phyloP scores from a whole-genome alignment of 768 basidiomycete genomes.

The Clavaria fumosa region DNA sequence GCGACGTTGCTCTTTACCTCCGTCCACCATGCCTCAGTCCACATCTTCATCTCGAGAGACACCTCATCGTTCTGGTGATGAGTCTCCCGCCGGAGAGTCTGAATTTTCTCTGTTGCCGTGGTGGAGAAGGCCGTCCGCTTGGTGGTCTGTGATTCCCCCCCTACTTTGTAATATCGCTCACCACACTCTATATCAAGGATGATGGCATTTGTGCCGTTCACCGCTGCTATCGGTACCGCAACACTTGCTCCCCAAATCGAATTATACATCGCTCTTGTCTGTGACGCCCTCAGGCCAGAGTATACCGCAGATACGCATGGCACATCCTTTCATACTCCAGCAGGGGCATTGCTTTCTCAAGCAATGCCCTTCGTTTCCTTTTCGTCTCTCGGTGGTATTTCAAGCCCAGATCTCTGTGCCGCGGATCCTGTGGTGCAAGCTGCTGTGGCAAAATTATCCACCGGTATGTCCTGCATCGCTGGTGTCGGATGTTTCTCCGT shows the following conservation, averaged over 20 bases:
- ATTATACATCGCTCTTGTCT: slow-evolving; percentile 59
- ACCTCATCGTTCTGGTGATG: too few relatives aligned
- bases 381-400: slow-evolving; percentile 8
- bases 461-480: slow-evolving; percentile 28
- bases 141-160: slow-evolving; percentile 36
- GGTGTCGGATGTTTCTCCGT: not conserved
- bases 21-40: too few relatives aligned
- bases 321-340: too few relatives aligned
- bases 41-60: too few relatives aligned
- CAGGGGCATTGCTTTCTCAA: not conserved
- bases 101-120: too few relatives aligned
- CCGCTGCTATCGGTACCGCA: slow-evolving; percentile 37
- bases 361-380: slow-evolving; percentile 2
- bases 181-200: slow-evolving; percentile 35
- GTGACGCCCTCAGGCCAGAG: slow-evolving; percentile 49
- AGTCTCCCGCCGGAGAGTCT: too few relatives aligned
- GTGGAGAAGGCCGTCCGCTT: slow-evolving; percentile 63
- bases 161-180: slow-evolving; percentile 3
- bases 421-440: slow-evolving; percentile 61
- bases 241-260: slow-evolving; percentile 59
- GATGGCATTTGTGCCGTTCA: slow-evolving; percentile 34
- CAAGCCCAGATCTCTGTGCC: slow-evolving; percentile 28
- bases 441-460: slow-evolving; percentile 48
- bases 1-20: too few relatives aligned
- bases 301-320: slow-evolving; percentile 22